These are phyloP conservation scores for Vigna reflexopilosa DNA, from an alignment of 306 rosid species.

Conservation along the genomic window DNA sequence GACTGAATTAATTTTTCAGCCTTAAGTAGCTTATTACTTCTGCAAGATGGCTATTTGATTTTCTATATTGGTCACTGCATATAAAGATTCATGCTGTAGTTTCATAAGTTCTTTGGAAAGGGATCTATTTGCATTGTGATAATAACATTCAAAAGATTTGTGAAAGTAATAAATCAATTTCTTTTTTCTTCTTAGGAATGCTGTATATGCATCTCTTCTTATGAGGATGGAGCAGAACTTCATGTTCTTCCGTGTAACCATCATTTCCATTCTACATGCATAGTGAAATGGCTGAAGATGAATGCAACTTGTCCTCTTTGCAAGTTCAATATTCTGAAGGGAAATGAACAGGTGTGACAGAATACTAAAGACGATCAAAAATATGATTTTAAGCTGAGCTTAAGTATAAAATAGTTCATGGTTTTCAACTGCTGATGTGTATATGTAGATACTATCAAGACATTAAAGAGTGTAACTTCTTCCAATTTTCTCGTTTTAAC, in stretches of 20 bases:
- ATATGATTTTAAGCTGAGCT: constrained; percentile 46
- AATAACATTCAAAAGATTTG: background rate
- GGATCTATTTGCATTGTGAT: background rate
- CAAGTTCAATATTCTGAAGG: constrained; percentile 86
- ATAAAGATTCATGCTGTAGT: background rate
- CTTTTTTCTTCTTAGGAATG: constrained; percentile 70
- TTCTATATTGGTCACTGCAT: constrained; percentile 21
- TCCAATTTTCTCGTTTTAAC: background rate
- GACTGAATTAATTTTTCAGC: constrained; percentile 7
- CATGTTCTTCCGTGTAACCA: constrained; percentile 93
- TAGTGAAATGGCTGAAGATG: constrained; percentile 92
- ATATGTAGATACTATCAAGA: constrained; percentile 15
- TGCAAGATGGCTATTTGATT: constrained; percentile 1
- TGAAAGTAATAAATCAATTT: background rate
- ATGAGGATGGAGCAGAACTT: constrained; percentile 86
- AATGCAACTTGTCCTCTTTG: constrained; percentile 99
- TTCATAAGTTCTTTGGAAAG: background rate
- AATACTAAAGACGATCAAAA: constrained; percentile 39
- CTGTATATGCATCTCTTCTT: constrained; percentile 88
- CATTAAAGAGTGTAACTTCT: background rate
- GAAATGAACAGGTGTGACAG: constrained; percentile 67
- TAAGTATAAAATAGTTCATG: background rate
- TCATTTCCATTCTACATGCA: constrained; percentile 84
- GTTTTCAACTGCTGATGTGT: constrained; percentile 13
- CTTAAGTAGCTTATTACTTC: constrained; percentile 16